Conservation (phyloP, 805 yeast genomes). For the Kodamaea fukazawae region DNA sequence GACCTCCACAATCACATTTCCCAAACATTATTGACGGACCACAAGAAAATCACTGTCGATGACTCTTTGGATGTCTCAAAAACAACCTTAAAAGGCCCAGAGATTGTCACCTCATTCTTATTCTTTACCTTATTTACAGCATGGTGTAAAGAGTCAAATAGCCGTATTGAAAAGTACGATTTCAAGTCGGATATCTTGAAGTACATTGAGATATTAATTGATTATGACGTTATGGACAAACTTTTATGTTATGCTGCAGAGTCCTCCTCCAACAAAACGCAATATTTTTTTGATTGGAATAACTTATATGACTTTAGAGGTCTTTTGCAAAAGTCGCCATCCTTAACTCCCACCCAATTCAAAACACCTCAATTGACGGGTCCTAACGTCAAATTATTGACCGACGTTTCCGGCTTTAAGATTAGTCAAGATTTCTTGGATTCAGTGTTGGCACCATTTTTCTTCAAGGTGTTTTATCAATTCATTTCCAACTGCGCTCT, state of each 20-base stretch:
- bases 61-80: constrained; percentile 32
- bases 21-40: constrained; percentile 25
- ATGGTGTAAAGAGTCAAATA: constrained; percentile 59
- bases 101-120: constrained; percentile 44
- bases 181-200: constrained; percentile 55
- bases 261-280: constrained; percentile 38
- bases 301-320: constrained; percentile 65
- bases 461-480: constrained; percentile 51
- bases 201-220: constrained; percentile 58
- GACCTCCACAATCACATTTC: constrained; percentile 44
- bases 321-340: constrained; percentile 65
- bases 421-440: constrained; percentile 25
- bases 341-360: constrained; percentile 50
- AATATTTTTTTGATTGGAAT: constrained; percentile 38
- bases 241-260: constrained; percentile 61
- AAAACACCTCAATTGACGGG: constrained; percentile 40
- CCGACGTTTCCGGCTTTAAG: constrained; percentile 22
- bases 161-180: constrained; percentile 45
- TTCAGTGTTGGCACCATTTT: constrained; percentile 33
- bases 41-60: constrained; percentile 16
- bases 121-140: constrained; percentile 58
- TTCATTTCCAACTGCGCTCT: constrained; percentile 66
- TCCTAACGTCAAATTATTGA: constrained; percentile 27
- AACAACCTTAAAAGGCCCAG: constrained; percentile 32
- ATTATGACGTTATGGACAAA: constrained; percentile 70